These are phyloP conservation scores for Imleria badia DNA, from an alignment of 768 basidiomycete species.

Conservation along the genomic window DNA sequence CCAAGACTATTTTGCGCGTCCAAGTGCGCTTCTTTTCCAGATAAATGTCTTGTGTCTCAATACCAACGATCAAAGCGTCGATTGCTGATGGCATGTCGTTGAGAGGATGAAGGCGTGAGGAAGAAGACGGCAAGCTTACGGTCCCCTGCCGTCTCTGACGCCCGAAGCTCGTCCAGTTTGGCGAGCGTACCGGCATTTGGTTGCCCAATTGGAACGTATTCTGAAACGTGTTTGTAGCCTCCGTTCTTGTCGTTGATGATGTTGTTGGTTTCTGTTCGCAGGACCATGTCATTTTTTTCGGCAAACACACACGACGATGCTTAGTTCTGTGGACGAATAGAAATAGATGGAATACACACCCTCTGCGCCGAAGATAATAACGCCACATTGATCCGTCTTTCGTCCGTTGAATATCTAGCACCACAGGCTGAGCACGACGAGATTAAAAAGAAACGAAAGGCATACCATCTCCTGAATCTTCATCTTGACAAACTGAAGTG, in stretches of 20 bases:
- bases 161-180: constrained; percentile 57
- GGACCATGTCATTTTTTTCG: background rate
- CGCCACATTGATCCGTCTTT: constrained; percentile 94
- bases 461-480: constrained; percentile 91
- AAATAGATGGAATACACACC: constrained; percentile 36
- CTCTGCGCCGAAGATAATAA: constrained; percentile 84
- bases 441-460: background rate
- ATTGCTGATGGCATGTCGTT: constrained; percentile 52
- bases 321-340: background rate
- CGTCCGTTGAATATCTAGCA: constrained; percentile 83
- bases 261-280: constrained; percentile 59
- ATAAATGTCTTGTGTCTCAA: constrained; percentile 73
- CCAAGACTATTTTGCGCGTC: constrained; percentile 78
- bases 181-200: constrained; percentile 67
- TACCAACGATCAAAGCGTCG: constrained; percentile 83
- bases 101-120: background rate
- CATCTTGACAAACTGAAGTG: constrained; percentile 82
- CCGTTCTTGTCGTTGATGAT: constrained; percentile 56
- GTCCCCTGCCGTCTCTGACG: constrained; percentile 61
- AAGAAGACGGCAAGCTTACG: constrained; percentile 44
- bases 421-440: background rate
- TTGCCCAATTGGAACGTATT: constrained; percentile 67
- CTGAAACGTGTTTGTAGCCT: constrained; percentile 72
- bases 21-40: constrained; percentile 74
- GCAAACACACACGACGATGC: background rate